phyloP scores from a whole-genome alignment of 805 yeast species.

The Candida mattraensis region DNA sequence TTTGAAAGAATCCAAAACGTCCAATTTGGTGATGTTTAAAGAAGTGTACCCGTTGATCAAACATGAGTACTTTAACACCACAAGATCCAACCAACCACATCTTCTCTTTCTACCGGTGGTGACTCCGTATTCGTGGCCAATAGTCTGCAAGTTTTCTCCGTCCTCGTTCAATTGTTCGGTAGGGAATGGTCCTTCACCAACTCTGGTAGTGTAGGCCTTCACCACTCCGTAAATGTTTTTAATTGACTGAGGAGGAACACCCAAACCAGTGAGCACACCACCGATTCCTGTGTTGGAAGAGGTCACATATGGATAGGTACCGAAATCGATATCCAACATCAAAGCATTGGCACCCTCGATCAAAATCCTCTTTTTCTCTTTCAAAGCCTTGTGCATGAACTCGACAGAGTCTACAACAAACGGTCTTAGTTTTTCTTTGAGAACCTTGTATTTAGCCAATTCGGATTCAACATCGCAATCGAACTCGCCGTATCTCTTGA shows the following conservation, averaged over 20 bases:
- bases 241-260: conserved; percentile 87
- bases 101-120: conserved; percentile 99
- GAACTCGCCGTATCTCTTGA: conserved; percentile 89
- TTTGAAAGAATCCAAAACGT: conserved; percentile 86
- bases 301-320: conserved; percentile 97
- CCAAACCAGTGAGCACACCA: conserved; percentile 96
- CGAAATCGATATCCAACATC: conserved; percentile 96
- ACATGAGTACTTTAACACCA: conserved; percentile 88
- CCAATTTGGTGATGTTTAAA: conserved; percentile 92
- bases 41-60: conserved; percentile 93
- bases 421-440: conserved; percentile 75
- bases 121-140: conserved; percentile 96
- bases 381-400: conserved; percentile 76
- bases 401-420: conserved; percentile 92
- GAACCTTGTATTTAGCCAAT: conserved; percentile 70
- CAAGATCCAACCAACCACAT: conserved; percentile 98
- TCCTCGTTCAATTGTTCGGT: conserved; percentile 88
- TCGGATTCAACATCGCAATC: conserved; percentile 84
- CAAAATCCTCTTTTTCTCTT: conserved; percentile 77
- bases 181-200: conserved; percentile 99
- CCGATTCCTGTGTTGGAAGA: conserved; percentile 96
- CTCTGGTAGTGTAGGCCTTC: conserved; percentile 97
- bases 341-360: conserved; percentile 98
- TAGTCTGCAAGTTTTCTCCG: conserved; percentile 84
- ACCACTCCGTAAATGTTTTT: conserved; percentile 90